A percentile compares a stretch with the other conserved stretches of the same genome.
These are phyloP conservation scores for Harringtonia aguacate DNA, from an alignment of 2,329 filamentous ascomycete genomes.

Conservation along the genomic window DNA sequence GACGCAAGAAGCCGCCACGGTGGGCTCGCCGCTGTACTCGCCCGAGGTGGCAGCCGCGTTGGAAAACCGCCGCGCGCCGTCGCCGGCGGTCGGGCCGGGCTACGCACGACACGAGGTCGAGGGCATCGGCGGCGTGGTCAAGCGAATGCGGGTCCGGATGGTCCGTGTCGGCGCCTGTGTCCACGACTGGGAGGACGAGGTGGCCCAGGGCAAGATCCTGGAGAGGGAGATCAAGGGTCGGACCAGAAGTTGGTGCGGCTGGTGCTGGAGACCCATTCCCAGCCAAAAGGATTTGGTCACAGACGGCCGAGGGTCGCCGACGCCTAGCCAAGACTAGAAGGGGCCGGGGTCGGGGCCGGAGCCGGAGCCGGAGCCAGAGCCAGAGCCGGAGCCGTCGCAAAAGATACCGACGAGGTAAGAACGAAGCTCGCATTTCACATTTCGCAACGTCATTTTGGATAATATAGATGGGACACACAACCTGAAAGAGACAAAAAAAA, in stretches of 20 bases:
- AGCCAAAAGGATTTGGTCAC: constrained; percentile 33
- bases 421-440: too few species aligned
- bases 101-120: constrained; percentile 85
- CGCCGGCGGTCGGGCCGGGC: constrained; percentile 50
- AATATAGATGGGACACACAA: too few species aligned
- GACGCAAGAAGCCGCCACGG: constrained; percentile 10
- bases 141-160: constrained; percentile 77
- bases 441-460: too few species aligned
- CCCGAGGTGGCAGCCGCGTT: constrained; percentile 11
- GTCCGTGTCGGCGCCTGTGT: constrained; percentile 76
- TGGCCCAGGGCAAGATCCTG: constrained; percentile 53
- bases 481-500: neutral
- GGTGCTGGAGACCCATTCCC: constrained; percentile 72
- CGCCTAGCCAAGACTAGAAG: neutral
- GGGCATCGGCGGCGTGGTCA: constrained; percentile 78
- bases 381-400: too few species aligned
- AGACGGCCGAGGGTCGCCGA: constrained; percentile 8
- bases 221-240: constrained; percentile 57
- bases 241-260: constrained; percentile 79
- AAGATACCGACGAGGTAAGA: too few species aligned
- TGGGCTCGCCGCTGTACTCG: constrained; percentile 11
- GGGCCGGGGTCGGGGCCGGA: too few species aligned
- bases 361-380: neutral
- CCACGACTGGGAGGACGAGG: constrained; percentile 75
- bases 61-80: constrained; percentile 26